A percentile compares a stretch with the other conserved stretches of the same genome.
Evolutionary conservation across 441 rosid genomes (phyloP).

Genomic region (Melastoma candidum): DNA sequence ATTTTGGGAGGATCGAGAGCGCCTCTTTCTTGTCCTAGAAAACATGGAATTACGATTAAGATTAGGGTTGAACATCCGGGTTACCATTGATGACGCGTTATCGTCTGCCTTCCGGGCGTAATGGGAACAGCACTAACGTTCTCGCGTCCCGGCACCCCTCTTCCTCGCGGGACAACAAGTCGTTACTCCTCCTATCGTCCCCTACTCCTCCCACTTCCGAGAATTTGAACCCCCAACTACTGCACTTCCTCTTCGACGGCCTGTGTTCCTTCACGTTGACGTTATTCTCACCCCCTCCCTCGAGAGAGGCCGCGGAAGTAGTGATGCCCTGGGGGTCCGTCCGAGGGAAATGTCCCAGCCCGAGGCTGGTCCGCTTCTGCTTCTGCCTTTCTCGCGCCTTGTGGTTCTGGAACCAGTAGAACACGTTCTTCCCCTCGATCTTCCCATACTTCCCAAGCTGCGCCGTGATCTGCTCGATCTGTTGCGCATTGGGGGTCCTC

Average conservation of each 20-base stretch:
- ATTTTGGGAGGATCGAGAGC: conserved; percentile 10
- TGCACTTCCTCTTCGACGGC: conserved; percentile 79
- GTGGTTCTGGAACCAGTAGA: conserved; percentile 99
- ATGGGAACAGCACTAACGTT: conserved; percentile 93
- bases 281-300: conserved; percentile 31
- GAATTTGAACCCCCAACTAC: conserved; percentile 72
- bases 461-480: conserved; percentile 79
- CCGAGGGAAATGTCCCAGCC: conserved; percentile 30
- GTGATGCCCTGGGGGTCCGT: conserved; percentile 20
- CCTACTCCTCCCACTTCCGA: conserved; percentile 46
- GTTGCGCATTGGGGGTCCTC: conserved; percentile 91
- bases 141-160: conserved; percentile 33
- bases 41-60: background rate
- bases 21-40: background rate
- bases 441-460: conserved; percentile 79
- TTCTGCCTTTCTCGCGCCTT: conserved; percentile 99
- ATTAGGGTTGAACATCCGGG: too few relatives aligned
- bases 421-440: conserved; percentile 96
- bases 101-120: conserved; percentile 86
- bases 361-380: conserved; percentile 56
- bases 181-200: background rate
- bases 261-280: conserved; percentile 34
- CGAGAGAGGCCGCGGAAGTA: conserved; percentile 25
- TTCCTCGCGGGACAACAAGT: conserved; percentile 18
- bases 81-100: background rate